Conservation (phyloP, 768 basidiomycete species). For the Leccinum subtestaceum region DNA sequence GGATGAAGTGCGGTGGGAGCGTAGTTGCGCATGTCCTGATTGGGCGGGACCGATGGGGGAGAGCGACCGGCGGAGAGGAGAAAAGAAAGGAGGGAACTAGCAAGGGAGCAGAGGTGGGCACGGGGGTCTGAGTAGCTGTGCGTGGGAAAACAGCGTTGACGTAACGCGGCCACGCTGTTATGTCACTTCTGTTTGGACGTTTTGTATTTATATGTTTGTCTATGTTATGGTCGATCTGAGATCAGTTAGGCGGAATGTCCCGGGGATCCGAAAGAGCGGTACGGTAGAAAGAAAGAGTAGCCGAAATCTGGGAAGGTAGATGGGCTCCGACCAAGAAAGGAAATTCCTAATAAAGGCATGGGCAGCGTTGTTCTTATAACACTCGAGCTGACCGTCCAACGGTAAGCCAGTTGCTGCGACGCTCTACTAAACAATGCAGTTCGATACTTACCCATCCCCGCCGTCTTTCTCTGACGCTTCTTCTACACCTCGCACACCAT, state of each 20-base stretch:
- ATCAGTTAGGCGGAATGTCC: slow-evolving; percentile 33
- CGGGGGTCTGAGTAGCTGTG: slow-evolving; percentile 25
- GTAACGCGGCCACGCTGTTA: slow-evolving; percentile 33
- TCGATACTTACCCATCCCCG: slow-evolving; percentile 55
- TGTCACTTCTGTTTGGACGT: slow-evolving; percentile 25
- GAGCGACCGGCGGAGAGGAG: slow-evolving; percentile 13
- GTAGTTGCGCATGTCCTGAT: slow-evolving; percentile 14
- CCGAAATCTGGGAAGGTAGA: slow-evolving; percentile 37
- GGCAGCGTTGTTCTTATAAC: slow-evolving; percentile 37
- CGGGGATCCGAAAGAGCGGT: slow-evolving; percentile 32
- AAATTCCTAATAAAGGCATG: slow-evolving; percentile 22
- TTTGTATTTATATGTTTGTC: slow-evolving; percentile 10
- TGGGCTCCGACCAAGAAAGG: slow-evolving; percentile 24
- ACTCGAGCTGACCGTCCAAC: slow-evolving; percentile 8
- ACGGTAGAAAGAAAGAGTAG: slow-evolving; percentile 37
- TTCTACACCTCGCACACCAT: slow-evolving; percentile 69
- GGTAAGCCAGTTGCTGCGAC: slow-evolving; percentile 22
- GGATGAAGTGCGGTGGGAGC: slow-evolving; percentile 10
- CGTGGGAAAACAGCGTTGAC: slow-evolving; percentile 30
- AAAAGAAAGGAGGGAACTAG: not conserved
- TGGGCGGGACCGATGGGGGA: slow-evolving; percentile 4
- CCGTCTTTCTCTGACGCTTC: slow-evolving; percentile 62
- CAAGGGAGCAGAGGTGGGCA: slow-evolving; percentile 1
- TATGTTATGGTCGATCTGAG: slow-evolving; percentile 25
- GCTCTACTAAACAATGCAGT: slow-evolving; percentile 41